Evolutionary conservation across 2,329 filamentous ascomycete species (phyloP).

Genomic region (Ophiostoma sp.): DNA sequence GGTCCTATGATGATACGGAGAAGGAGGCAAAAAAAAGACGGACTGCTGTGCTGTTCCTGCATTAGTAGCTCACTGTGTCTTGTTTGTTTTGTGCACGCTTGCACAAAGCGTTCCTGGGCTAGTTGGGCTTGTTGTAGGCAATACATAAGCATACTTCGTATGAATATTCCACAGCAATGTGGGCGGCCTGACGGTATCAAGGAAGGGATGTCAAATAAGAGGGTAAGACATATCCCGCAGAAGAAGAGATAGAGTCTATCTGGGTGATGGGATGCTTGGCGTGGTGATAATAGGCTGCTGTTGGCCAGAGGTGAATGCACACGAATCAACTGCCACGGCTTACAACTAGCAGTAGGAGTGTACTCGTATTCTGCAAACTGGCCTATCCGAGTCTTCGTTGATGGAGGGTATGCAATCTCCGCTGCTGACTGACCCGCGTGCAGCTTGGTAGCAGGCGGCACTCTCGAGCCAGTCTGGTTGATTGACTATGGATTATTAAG

Average conservation of each 20-base stretch:
- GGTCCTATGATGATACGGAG: background rate
- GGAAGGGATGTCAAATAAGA: no score
- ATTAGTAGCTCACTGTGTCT: background rate
- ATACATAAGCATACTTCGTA: background rate
- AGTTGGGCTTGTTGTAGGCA: background rate
- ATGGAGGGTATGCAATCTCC: conserved; percentile 22
- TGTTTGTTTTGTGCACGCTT: conserved; percentile 8
- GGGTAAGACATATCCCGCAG: no score
- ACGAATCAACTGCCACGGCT: no score
- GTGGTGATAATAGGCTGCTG: no score
- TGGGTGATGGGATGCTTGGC: no score
- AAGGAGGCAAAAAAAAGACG: background rate
- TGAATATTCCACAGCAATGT: background rate
- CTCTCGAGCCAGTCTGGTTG: no score
- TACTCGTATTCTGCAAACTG: background rate
- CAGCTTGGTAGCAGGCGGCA: no score
- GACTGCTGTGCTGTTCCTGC: conserved; percentile 6
- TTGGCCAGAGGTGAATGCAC: no score
- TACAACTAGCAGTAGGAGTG: background rate
- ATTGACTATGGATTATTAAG: no score
- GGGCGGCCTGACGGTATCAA: background rate
- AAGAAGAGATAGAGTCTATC: no score
- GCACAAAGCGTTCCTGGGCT: conserved; percentile 6
- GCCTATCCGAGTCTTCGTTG: background rate
- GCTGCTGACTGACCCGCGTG: background rate